Base-by-base conservation (phyloP, 768 basidiomycete genomes). In the Pleurotus tuoliensis region DNA sequence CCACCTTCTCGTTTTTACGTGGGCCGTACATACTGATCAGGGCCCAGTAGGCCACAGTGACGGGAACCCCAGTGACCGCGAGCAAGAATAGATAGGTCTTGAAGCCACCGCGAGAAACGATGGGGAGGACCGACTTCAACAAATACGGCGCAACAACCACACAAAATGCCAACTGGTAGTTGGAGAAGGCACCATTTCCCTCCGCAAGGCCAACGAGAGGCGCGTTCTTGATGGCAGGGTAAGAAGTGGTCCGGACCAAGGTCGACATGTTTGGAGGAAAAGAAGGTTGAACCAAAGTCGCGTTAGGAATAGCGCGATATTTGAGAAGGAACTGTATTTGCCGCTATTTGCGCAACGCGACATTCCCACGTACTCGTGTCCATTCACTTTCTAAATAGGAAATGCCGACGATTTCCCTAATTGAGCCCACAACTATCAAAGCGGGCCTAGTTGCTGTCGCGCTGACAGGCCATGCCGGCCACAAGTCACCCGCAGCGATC, bases 41-140 rank as follows among this genome's bases (percentile, higher is more conserved):
- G 0, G 85, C 80, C 97, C 97, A 99, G 78, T 99, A 99, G 0
- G 76, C 86, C 40, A 97, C 66, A 5, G 92, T 82, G 48, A 87
- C 78, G 13, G 94, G 97, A 0, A 89, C 46, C 37, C 89, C 92
- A 39, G 87, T 80, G 50, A 98, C 46, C 53, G 88, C 57, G 56
- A 91, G 73, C 40, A 98, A 74, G 76, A 96, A 87, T 55, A 90
- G 65, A 69, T 97, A 94, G 41, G 89, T 90, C 70, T 85, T 91
- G 74, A 90, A 84, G 22, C 92, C 95, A 4, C 88, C 88, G 61
- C 88, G 86, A 65, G 79, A 87, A 69, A 98, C 82, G 59, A 96
- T 69, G 37, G 94, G 94, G 30, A 92, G 72, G 65, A 90, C 74
- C 54, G 84, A 82, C 69, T 95, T 95, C 71, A 96, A 71, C 58